Conservation (phyloP, 1,284 basidiomycete species). For the Trametes sp. region DNA sequence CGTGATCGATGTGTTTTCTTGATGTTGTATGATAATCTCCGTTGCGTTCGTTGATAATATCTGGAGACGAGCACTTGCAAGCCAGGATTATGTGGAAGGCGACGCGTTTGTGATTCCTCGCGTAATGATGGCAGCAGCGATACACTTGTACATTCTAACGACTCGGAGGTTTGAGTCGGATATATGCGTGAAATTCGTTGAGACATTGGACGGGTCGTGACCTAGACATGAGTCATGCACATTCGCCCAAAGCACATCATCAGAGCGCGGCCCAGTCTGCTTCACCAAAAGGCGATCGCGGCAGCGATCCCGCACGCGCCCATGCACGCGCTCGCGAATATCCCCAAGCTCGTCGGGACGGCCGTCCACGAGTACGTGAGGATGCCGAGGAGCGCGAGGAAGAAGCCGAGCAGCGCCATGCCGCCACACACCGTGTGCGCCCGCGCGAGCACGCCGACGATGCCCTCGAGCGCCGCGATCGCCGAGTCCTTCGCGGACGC, state of each 20-base stretch:
- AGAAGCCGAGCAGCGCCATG: constrained; percentile 44
- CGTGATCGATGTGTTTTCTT: background rate
- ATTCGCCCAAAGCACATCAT: no score
- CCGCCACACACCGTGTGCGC: constrained; percentile 43
- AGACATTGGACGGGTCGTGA: background rate
- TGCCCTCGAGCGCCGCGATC: constrained; percentile 32
- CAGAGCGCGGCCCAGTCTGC: no score
- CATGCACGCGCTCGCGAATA: constrained; percentile 44
- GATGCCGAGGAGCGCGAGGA: constrained; percentile 45
- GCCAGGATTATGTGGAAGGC: no score
- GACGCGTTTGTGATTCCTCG: no score
- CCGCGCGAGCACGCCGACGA: constrained; percentile 42
- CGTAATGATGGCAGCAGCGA: no score
- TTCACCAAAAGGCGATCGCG: constrained; percentile 36
- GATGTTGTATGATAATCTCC: background rate
- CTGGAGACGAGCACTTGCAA: no score
- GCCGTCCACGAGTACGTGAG: constrained; percentile 45
- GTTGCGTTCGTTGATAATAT: no score
- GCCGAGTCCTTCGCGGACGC: constrained; percentile 15
- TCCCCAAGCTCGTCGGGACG: constrained; percentile 40
- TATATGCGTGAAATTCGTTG: background rate
- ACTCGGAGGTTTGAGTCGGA: no score
- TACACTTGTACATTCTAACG: no score
- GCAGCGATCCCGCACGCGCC: constrained; percentile 34
- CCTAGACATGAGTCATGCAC: no score